Percentiles rank a stretch among this genome's conserved stretches.
Evolutionary conservation across 1,284 basidiomycete species (phyloP).

Genomic region (Ganoderma meredithae): DNA sequence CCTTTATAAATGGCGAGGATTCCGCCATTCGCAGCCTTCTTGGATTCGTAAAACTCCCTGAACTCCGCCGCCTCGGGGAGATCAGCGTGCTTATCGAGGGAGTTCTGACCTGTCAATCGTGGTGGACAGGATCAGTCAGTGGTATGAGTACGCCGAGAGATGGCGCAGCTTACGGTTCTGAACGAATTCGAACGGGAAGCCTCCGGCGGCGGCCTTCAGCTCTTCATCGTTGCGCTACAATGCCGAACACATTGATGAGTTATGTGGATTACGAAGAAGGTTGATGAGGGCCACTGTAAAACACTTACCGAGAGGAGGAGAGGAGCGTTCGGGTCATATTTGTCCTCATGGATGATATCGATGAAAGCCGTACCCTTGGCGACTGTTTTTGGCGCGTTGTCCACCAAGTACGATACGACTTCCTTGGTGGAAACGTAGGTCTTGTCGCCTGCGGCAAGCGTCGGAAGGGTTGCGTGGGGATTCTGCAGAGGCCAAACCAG

Average conservation of each 20-base stretch:
- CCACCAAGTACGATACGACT: conserved; percentile 56
- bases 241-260: conserved; percentile 7
- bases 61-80: conserved; percentile 52
- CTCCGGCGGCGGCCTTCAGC: conserved; percentile 50
- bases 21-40: conserved; percentile 55
- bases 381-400: conserved; percentile 51
- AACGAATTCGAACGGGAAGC: conserved; percentile 50
- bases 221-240: conserved; percentile 59
- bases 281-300: not conserved
- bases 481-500: conserved; percentile 45
- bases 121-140: not conserved
- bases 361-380: conserved; percentile 49
- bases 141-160: not conserved
- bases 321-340: conserved; percentile 67
- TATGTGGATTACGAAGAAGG: conserved; percentile 3
- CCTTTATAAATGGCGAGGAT: conserved; percentile 55
- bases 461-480: conserved; percentile 62
- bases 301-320: conserved; percentile 53
- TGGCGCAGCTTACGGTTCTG: conserved; percentile 51
- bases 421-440: conserved; percentile 56
- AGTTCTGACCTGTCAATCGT: conserved; percentile 46
- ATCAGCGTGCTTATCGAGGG: conserved; percentile 50
- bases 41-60: conserved; percentile 61
- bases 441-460: conserved; percentile 53
- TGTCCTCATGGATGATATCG: conserved; percentile 58